phyloP scores from a whole-genome alignment of 805 yeast species.

The Metschnikowia koreensis region DNA sequence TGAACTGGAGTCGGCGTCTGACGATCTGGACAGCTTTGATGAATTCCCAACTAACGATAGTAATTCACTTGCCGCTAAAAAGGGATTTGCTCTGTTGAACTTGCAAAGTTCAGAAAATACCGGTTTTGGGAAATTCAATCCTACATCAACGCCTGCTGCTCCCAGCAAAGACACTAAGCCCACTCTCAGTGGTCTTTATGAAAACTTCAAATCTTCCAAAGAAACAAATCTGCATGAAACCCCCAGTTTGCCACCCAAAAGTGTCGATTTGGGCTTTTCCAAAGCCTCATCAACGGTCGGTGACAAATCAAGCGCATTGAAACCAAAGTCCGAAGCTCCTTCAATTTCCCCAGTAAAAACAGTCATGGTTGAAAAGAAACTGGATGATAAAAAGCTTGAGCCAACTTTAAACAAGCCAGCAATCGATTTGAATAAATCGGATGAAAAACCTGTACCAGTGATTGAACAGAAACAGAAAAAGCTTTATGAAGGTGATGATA shows the following conservation, averaged over 20 bases:
- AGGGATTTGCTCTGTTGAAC: not conserved
- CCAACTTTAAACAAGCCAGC: not conserved
- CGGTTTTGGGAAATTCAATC: not conserved
- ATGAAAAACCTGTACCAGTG: not conserved
- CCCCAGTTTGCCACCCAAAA: not conserved
- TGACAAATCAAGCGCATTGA: not conserved
- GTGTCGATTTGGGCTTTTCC: not conserved
- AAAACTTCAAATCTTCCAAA: not conserved
- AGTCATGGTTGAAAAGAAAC: not conserved
- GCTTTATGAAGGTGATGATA: slow-evolving; percentile 6
- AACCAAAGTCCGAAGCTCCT: not conserved
- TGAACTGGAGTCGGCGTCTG: not conserved
- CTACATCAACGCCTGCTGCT: not conserved
- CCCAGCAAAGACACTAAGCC: not conserved
- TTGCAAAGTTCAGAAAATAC: not conserved
- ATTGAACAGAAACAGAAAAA: not conserved
- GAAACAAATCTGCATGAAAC: not conserved
- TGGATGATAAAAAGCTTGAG: not conserved
- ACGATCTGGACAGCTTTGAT: not conserved
- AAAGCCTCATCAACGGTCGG: not conserved
- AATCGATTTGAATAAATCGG: not conserved
- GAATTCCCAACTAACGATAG: not conserved
- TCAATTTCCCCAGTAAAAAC: not conserved
- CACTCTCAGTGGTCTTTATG: not conserved
- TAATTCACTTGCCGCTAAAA: not conserved